Evolutionary conservation across 257 asterid species (phyloP).

Genomic region (Nicotiana attenuata): DNA sequence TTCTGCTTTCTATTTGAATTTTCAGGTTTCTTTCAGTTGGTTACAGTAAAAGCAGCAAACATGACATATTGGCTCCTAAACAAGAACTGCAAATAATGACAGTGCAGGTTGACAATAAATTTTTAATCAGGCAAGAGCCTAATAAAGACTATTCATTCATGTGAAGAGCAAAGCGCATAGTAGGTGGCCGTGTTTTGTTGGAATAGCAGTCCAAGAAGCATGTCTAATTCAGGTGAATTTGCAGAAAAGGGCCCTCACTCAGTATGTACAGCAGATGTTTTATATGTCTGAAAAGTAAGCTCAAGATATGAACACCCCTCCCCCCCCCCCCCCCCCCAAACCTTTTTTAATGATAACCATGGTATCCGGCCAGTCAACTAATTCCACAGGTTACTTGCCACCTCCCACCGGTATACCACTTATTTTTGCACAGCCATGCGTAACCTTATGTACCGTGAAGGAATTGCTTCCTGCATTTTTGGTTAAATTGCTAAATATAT

Average conservation of each 20-base stretch:
- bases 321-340: too few species aligned
- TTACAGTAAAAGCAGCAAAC: not conserved
- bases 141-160: not conserved
- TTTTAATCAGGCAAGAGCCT: not conserved
- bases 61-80: not conserved
- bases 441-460: too few species aligned
- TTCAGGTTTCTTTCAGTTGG: not conserved
- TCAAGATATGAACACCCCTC: not conserved
- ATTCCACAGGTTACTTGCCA: too few species aligned
- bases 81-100: not conserved
- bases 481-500: not conserved
- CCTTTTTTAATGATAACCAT: too few species aligned
- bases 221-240: not conserved
- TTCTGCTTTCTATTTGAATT: not conserved
- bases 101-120: not conserved
- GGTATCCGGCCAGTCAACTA: too few species aligned
- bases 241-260: not conserved
- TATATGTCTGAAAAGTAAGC: not conserved
- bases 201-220: not conserved
- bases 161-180: not conserved
- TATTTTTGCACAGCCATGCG: too few species aligned
- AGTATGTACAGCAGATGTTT: not conserved
- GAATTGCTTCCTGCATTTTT: not conserved
- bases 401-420: too few species aligned
- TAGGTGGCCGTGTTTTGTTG: not conserved